Evolutionary conservation across 225 moss, liverwort and hornwort species (phyloP), one percentile per base, ranked within the genome.

Genomic region (Pleurozium schreberi): DNA sequence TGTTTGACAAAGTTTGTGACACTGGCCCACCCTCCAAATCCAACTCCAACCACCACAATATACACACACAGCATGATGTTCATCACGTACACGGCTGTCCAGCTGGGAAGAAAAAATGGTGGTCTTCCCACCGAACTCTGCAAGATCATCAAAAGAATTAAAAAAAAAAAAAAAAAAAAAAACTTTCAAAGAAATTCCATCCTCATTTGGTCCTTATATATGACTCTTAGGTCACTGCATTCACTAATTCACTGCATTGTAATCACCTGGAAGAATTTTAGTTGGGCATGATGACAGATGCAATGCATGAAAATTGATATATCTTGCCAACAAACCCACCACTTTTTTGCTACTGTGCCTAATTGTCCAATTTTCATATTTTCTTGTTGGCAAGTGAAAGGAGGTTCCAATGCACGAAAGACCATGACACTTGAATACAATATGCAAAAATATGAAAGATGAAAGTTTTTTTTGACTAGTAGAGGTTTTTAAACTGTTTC

Each of bases 1-100:
- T 92, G 93, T 34, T 90, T 85, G 82, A 90, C 61, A 83, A 92
- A 92, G 90, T 92, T 90, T 28, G 87, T 93, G 79, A 90, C 85
- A 65, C 93, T 93, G 33, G 90, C 90, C 93, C 90, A 93, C 66
- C 89, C 90, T 33, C 90, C 89, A 57, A 88, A 89, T 3, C 93
- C 93, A 23, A 93, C 16, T 52, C 93, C 92, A 23, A 93, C 60
- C 65, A 89, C 92, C 43, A 40, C 49, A 17, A 90, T 88, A 84
- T 90, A 93, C 57, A 75, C 50, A 16, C 89, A 89, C 47, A 93
- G 30, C 58, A 77, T 31, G 27, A 86, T 26, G 83, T 92, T 93
- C 63, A 86, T 85, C 22, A 53, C 23, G 13, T 92, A 92, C 8
- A 89, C 17, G 58, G 55, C 76, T 20, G 85, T 81, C 93, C 92